Percentiles rank a stretch among this genome's conserved stretches.
phyloP scores from a whole-genome alignment of 1,139 yeast genomes.

The Geotrichum australiense region DNA sequence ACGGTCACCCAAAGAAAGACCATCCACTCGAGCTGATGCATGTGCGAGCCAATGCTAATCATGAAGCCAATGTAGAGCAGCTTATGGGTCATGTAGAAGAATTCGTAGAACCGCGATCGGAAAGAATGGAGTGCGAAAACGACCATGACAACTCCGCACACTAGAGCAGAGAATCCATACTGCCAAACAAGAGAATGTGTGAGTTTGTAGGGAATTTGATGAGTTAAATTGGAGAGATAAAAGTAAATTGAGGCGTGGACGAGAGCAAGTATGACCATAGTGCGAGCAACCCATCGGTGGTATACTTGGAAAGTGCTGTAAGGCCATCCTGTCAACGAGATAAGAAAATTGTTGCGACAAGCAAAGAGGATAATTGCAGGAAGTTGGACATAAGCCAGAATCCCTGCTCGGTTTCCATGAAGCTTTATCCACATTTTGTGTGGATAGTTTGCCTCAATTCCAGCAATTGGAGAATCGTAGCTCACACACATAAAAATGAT shows the following conservation, averaged over 20 bases:
- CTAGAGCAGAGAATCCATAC: slow-evolving; percentile 36
- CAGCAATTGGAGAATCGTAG: slow-evolving; percentile 2
- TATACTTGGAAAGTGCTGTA: slow-evolving; percentile 54
- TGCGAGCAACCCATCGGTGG: slow-evolving; percentile 59
- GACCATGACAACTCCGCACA: slow-evolving; percentile 37
- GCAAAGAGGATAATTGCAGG: slow-evolving; percentile 54
- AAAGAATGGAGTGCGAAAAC: slow-evolving; percentile 19
- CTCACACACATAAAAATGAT: slow-evolving; percentile 23
- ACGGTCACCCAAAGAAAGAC: slow-evolving; percentile 38
- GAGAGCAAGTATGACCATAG: slow-evolving; percentile 43
- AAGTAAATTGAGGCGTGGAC: slow-evolving; percentile 33
- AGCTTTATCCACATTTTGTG: slow-evolving; percentile 29
- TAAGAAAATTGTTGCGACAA: slow-evolving; percentile 54
- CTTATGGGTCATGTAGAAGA: slow-evolving; percentile 33
- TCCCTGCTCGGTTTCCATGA: slow-evolving; percentile 54
- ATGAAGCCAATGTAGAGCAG: slow-evolving; percentile 39
- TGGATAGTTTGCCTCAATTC: slow-evolving; percentile 16
- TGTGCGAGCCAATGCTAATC: slow-evolving; percentile 36
- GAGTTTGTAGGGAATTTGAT: slow-evolving; percentile 34
- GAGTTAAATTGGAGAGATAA: slow-evolving; percentile 32
- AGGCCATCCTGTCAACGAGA: slow-evolving; percentile 54
- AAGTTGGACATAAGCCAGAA: slow-evolving; percentile 48
- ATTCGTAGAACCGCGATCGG: slow-evolving; percentile 38
- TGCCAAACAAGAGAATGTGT: slow-evolving; percentile 42
- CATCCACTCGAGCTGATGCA: slow-evolving; percentile 45